These are phyloP conservation scores for Suillus variegatus DNA, from an alignment of 768 basidiomycete species.

Conservation along the genomic window DNA sequence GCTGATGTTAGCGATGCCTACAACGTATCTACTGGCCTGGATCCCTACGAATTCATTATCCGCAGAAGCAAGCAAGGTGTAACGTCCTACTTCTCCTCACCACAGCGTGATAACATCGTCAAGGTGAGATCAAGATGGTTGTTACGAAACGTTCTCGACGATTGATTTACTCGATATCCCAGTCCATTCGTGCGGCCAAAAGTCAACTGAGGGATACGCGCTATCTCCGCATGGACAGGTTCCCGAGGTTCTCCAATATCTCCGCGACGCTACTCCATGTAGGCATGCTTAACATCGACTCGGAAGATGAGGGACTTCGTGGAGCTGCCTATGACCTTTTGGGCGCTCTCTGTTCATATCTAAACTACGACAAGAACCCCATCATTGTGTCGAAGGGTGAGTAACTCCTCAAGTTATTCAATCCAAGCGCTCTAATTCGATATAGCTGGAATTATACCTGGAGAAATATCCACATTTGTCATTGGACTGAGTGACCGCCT, in stretches of 20 bases:
- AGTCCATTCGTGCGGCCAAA: conserved; percentile 81
- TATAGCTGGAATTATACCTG: conserved; percentile 70
- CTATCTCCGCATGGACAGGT: conserved; percentile 56
- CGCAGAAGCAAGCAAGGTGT: conserved; percentile 69
- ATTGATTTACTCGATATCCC: conserved; percentile 8
- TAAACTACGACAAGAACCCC: conserved; percentile 76
- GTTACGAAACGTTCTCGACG: neutral
- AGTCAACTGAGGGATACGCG: conserved; percentile 61
- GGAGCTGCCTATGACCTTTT: conserved; percentile 79
- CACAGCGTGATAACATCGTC: conserved; percentile 67
- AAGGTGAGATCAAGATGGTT: conserved; percentile 47
- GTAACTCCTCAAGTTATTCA: conserved; percentile 14
- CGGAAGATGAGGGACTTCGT: conserved; percentile 75
- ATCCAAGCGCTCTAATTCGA: conserved; percentile 10
- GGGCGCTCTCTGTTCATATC: conserved; percentile 70
- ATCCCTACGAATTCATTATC: conserved; percentile 80
- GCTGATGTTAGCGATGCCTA: conserved; percentile 86
- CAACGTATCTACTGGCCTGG: conserved; percentile 75
- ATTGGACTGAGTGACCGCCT: conserved; percentile 69
- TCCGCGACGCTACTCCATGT: conserved; percentile 86
- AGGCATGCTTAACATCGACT: conserved; percentile 76
- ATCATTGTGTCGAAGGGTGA: conserved; percentile 71
- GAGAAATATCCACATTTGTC: conserved; percentile 63
- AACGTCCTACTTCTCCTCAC: conserved; percentile 77
- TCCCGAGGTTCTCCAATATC: conserved; percentile 80